Evolutionary conservation across 805 yeast species (phyloP), one percentile per base, ranked within the genome.

Genomic region (Candida ipomoeae): DNA sequence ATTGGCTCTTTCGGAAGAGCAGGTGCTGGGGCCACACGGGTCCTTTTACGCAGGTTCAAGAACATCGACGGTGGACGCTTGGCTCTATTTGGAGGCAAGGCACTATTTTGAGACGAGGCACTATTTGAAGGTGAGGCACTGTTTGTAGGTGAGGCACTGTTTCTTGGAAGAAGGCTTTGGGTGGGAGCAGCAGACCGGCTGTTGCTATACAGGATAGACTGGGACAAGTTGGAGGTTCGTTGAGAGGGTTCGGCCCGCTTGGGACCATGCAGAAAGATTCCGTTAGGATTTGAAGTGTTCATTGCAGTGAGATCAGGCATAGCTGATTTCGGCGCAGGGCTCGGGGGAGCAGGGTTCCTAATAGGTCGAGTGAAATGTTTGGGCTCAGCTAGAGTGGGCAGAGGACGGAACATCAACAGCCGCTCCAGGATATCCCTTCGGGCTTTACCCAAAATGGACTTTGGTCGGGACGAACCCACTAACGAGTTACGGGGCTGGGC

Each of bases 371-470:
- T 15, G 15, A 15, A 26, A 14, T 15, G 32, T 15, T 14, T 29
- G 7, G 43, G 21, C 14, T 33, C 18, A 21, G 39, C 15, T 20
- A 29, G 14, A 29, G 44, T 18, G 8, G 44, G 31, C 17, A 29
- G 40, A 3, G 26, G 29, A 10, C 46, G 39, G 32, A 72, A 72
- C 66, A 70, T 69, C 36, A 66, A 53, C 35, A 65, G 61, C 40
- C 78, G 56, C 43, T 57, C 55, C 55, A 64, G 69, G n/a, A 69
- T 50, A n/a, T 73, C 77, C 40, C 57, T 57, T 50, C 62, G 60
- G 13, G 73, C 77, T 53, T 64, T 66, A 35, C 63, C 65, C 48
- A 73, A 53, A 18, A 73, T 73, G 7, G 71, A 59, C 42, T 56
- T 62, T 4, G 54, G 51, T 18, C 45, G 44, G 10, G 47, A 23